Evolutionary conservation across 2,329 filamentous ascomycete species (phyloP), one percentile per base, ranked within the genome.

Genomic region (Rutstroemia sp.): DNA sequence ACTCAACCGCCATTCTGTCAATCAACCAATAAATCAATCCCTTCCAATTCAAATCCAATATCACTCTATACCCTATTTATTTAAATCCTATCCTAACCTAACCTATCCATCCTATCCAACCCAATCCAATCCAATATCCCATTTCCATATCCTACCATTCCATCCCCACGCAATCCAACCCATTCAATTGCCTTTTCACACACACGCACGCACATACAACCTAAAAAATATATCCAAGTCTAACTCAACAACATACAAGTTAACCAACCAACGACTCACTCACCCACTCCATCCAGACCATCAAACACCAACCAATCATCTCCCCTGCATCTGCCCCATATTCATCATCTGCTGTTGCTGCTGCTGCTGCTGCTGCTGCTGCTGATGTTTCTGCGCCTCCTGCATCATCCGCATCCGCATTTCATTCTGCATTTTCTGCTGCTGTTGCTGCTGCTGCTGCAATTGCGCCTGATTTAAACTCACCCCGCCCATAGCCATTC

Each of bases 361-460:
- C 7, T 53, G 57, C 34, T 64, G 58, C 8, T 65, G 60, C 34
- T 62, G 56, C 10, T 63, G 54, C 38, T 67, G 64, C 12, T 64
- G 64, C 12, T 59, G 56, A 6, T 53, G 57, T 38, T 64, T 59
- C 10, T 65, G 61, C 37, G 61, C 60, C 34, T 57, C 55, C 34
- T 61, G 57, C 63, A 64, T 63, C 62, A 65, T 67, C 30, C 64
- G 54, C 17, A 64, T 42, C 4, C 17, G 39, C 45, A 65, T 45
- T 51, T 67, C 65, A 42, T 63, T 65, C 42, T 67, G 65, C 54
- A 64, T 57, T 49, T 63, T 67, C 34, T 65, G 65, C 45, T 67
- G 63, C 23, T 58, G 51, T 56, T 54, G 59, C 54, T 39, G 54
- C 25, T 64, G 60, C 25, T 60, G 60, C 51, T 61, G 60, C 5